Base-by-base conservation (phyloP, 164 flowering plant genomes). In the Stephania japonica region DNA sequence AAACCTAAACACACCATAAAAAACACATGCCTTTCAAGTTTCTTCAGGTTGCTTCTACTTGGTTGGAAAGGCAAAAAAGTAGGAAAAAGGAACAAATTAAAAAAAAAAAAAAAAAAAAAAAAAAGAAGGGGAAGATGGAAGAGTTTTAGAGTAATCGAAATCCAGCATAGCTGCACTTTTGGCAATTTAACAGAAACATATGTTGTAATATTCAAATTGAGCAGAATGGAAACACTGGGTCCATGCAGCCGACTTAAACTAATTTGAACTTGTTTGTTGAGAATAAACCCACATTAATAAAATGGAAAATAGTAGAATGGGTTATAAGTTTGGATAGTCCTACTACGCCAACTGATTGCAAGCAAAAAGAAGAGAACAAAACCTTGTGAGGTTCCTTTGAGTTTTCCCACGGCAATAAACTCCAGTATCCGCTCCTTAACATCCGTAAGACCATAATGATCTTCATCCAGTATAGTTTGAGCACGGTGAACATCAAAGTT, bases 361-460 rank as follows among this genome's bases (percentile, higher is more conserved):
- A 24, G 38, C 18, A 44, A 42, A 43, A 53, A 62, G 53, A n/a
- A 38, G 21, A 70, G 41, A 23, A 47, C 68, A 77, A 16, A 75
- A 93, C 99, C 99, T 96, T 96, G 98, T 43, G 99, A 88, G 27
- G 77, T 85, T 81, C 99, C 99, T 81, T 97, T 85, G 68, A 93
- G 93, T 80, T 90, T 96, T 76, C 99, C 99, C 75, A 96, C 98
- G 25, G 99, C 98, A 69, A 96, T 96, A 74, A 96, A 96, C 79
- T 96, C 99, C 88, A 96, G 74, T 77, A 96, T 96, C 81, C 99
- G 87, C 87, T 96, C 99, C 85, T 96, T 96, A 68, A 96, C 97
- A 87, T 96, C 99, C 76, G 81, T 81, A 72, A 96, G 85, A 65
- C 99, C 99, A 86, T 93, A 96, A 77, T 96, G 99, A 78, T 96